Evolutionary conservation across 179 eudicot genomes (phyloP), one percentile per base, ranked within the genome.

Genomic region (Actinidia arguta): DNA sequence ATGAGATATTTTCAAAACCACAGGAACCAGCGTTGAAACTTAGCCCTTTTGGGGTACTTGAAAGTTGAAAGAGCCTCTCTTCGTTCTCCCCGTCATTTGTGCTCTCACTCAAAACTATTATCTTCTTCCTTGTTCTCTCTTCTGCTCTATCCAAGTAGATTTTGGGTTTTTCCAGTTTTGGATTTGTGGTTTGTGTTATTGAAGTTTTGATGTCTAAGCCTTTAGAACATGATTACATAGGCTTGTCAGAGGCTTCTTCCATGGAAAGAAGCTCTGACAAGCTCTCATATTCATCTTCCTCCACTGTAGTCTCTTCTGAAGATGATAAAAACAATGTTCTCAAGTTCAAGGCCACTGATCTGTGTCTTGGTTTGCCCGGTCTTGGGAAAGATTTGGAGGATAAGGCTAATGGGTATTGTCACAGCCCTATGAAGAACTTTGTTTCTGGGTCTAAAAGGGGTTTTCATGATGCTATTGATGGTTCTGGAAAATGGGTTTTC

Each of bases 361-460:
- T 94, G 54, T 88, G 96, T 70, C 95, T 94, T 73, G 98, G 98
- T 25, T 88, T 94, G 83, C 98, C 98, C 73, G 95, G 98, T 44
- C 90, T 88, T 84, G 92, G 92, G 4, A 84, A 86, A 67, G 72
- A 67, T 17, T 31, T 27, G 77, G 92, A 88, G 80, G 82, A 88
- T 17, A 61, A 80, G 77, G 81, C 73, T 80, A 84, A 81, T 76
- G 81, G 84, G 73, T 75, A 36, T 51, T 80, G 83, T 50, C 44
- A 67, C 80, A 76, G 84, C 64, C 84, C 86, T 68, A 5, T 76
- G 44, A 93, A 88, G 81, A 76, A 52, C 77, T 85, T 76, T 75
- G 80, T 86, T 67, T 89, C 89, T 31, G 93, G 96, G 59, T 90
- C 92, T 58, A 94, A 94, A 74, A 92, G 98, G 78, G 98, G 89